Conservation (phyloP, 306 rosid genomes). For the Cajanus cajan region DNA sequence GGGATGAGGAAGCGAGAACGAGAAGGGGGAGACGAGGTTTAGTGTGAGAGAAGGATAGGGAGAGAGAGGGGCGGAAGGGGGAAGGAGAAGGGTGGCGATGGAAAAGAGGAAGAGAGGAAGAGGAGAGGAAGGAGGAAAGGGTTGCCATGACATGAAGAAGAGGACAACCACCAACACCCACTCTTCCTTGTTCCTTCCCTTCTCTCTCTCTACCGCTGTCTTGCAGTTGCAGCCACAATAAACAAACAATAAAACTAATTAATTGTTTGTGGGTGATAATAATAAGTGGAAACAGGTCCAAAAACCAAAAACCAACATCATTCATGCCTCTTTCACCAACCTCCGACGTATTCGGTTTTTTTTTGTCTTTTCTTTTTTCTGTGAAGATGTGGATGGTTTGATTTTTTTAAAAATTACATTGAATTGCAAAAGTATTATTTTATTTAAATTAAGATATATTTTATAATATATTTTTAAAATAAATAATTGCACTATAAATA, state of each 20-base stretch:
- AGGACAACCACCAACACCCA: conserved; percentile 30
- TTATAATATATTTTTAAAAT: too few relatives aligned
- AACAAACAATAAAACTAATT: too few relatives aligned
- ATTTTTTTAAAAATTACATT: too few relatives aligned
- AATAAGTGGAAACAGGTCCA: not conserved
- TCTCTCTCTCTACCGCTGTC: not conserved
- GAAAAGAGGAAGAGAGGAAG: conserved; percentile 45
- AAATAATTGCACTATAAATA: too few relatives aligned
- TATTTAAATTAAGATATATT: too few relatives aligned
- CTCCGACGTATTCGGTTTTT: not conserved
- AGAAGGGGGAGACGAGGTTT: conserved; percentile 39
- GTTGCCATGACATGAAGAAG: conserved; percentile 67
- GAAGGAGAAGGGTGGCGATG: conserved; percentile 31
- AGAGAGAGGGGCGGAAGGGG: not conserved
- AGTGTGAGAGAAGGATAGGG: conserved; percentile 26
- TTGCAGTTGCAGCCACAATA: conserved; percentile 35
- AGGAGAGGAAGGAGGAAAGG: conserved; percentile 61
- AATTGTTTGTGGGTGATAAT: not conserved
- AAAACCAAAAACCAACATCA: not conserved
- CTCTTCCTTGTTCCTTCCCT: conserved; percentile 27
- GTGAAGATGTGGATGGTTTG: too few relatives aligned
- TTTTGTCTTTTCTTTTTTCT: too few relatives aligned
- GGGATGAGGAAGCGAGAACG: conserved; percentile 53
- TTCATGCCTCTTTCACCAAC: not conserved
- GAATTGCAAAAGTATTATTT: too few relatives aligned